These are phyloP conservation scores for Gomphus bonarii DNA, from an alignment of 1,284 basidiomycete genomes.

Conservation along the genomic window DNA sequence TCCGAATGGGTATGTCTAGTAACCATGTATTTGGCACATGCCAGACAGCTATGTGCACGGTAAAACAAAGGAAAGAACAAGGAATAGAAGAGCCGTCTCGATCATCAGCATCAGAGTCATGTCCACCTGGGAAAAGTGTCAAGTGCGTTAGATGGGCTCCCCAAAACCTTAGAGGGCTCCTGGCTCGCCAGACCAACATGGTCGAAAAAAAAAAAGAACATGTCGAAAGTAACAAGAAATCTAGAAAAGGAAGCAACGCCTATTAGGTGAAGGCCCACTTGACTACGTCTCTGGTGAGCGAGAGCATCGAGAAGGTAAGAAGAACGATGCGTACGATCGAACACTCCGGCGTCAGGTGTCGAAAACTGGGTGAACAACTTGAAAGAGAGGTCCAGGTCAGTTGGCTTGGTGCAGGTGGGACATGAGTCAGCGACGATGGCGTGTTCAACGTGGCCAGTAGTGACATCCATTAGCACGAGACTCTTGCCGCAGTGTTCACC, in stretches of 20 bases:
- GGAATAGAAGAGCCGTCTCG: background rate
- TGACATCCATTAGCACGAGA: constrained; percentile 53
- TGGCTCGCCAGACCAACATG: too few relatives aligned
- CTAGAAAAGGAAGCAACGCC: background rate
- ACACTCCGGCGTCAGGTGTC: constrained; percentile 39
- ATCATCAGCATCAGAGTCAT: constrained; percentile 1
- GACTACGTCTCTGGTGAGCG: background rate
- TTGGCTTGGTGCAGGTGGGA: constrained; percentile 60
- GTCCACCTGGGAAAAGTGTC: constrained; percentile 1
- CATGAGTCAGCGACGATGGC: constrained; percentile 73
- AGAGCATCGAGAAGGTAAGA: background rate
- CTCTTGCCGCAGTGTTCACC: constrained; percentile 52
- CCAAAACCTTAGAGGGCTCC: background rate
- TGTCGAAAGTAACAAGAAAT: background rate
- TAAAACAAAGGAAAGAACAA: background rate
- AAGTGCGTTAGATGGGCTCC: background rate
- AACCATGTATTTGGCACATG: background rate
- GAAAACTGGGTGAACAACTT: constrained; percentile 63
- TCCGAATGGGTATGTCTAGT: background rate
- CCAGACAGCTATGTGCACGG: background rate
- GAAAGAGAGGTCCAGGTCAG: constrained; percentile 76
- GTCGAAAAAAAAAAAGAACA: background rate
- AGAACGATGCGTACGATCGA: constrained; percentile 40
- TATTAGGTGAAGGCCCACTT: background rate
- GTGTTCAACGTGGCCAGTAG: constrained; percentile 44